Evolutionary conservation across 352 stramenopile species (phyloP), one percentile per base, ranked within the genome.

Genomic region (Vaucheria bursata): DNA sequence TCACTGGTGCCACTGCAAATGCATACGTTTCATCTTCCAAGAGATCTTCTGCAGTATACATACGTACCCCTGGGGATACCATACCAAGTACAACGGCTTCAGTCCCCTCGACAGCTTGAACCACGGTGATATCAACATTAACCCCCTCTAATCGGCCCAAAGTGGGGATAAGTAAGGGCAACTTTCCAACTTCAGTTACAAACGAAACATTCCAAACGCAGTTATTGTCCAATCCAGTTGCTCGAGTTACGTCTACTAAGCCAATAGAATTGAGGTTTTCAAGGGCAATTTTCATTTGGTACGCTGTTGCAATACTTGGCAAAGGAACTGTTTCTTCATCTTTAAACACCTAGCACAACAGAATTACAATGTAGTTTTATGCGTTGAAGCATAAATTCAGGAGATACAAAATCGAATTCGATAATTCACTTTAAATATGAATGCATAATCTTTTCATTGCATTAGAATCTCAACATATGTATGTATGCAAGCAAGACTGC

Each of bases 161-260:
- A 0, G 93, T 97, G 18, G 90, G 87, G 72, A 89, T 86, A 86
- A 98, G 91, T 50, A 92, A 78, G 3, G 93, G 93, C 12, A 98
- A 77, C 79, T 98, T 88, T 0, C 94, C 93, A n/a, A 95, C 82
- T 69, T 97, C 90, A 4, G 92, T 96, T 25, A 93, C 69, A 77
- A 98, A 98, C 0, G 89, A 94, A 1, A 97, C 86, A 38, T 89
- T 88, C 93, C 93, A 97, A 0, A 68, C 85, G 84, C 88, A 89
- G 0, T 85, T 86, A 66, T 92, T 94, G 76, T 92, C 86, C 0
- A 86, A 84, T 1, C 88, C 80, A 0, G 85, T 86, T 59, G 85
- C 87, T 5, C 77, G 67, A 7, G 87, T 79, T 0, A 97, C 91
- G 0, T 74, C 67, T 12, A 97, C 91, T 12, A 94, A 74, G 73